These are phyloP conservation scores for Colletotrichum graminicola DNA, from an alignment of 2,329 filamentous ascomycete genomes.

Conservation along the genomic window DNA sequence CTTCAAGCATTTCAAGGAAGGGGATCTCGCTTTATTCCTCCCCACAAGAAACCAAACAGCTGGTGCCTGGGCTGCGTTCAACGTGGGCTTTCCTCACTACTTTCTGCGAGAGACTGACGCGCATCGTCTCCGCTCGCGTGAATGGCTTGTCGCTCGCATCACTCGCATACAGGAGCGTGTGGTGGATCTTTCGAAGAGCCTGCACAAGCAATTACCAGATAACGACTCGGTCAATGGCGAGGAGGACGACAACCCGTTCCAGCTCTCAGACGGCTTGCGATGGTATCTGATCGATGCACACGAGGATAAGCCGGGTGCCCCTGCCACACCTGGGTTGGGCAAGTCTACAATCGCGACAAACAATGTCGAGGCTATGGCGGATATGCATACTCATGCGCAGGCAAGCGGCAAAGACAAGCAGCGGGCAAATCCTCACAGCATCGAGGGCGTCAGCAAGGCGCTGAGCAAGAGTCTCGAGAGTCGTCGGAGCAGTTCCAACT, in stretches of 20 bases:
- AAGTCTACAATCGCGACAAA: slow-evolving; percentile 93
- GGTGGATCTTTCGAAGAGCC: slow-evolving; percentile 87
- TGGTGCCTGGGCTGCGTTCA: slow-evolving; percentile 97
- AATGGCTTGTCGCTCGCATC: slow-evolving; percentile 98
- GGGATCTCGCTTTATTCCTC: slow-evolving; percentile 92
- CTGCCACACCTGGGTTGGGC: slow-evolving; percentile 90
- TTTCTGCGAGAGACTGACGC: slow-evolving; percentile 94
- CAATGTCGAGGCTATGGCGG: slow-evolving; percentile 87
- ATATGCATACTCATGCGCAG: slow-evolving; percentile 66
- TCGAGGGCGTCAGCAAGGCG: slow-evolving; percentile 81
- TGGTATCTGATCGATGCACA: slow-evolving; percentile 97
- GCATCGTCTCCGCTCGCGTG: slow-evolving; percentile 84
- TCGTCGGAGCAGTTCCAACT: slow-evolving; percentile 87
- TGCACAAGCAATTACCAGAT: slow-evolving; percentile 61
- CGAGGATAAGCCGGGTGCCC: slow-evolving; percentile 92
- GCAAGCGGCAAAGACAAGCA: slow-evolving; percentile 58
- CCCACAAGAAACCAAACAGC: slow-evolving; percentile 95
- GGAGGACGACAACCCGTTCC: slow-evolving; percentile 97
- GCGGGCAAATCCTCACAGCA: slow-evolving; percentile 65
- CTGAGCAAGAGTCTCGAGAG: slow-evolving; percentile 91
- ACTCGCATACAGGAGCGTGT: slow-evolving; percentile 91
- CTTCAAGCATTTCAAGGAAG: slow-evolving; percentile 95
- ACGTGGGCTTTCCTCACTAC: slow-evolving; percentile 96
- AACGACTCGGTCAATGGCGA: slow-evolving; percentile 65
- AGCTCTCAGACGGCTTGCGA: slow-evolving; percentile 91